Conservation (phyloP, 2,329 filamentous ascomycete species). For the Penicillium olsonii region DNA sequence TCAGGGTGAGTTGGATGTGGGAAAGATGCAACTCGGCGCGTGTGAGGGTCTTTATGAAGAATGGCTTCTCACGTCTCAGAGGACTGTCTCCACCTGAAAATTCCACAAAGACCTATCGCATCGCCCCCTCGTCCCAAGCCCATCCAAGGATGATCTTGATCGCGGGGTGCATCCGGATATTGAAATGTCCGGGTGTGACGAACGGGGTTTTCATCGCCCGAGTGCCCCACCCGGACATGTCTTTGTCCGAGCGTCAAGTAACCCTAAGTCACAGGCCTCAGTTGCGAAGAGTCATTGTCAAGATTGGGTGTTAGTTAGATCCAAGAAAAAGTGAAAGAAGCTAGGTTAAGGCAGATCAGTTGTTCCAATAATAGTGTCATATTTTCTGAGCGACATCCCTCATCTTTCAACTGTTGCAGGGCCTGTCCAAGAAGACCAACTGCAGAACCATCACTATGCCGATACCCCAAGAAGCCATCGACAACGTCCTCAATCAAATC, state of each 20-base stretch:
- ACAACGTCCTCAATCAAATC: constrained; percentile 2
- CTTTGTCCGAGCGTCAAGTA: constrained; percentile 14
- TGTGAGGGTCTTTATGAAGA: neutral
- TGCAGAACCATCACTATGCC: neutral
- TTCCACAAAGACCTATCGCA: neutral
- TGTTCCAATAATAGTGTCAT: too few species aligned
- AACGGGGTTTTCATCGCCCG: neutral
- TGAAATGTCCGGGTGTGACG: constrained; percentile 3
- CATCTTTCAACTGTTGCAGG: too few species aligned
- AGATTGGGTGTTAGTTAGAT: neutral
- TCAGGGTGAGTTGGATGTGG: neutral
- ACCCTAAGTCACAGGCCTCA: too few species aligned
- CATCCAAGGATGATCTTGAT: constrained; percentile 1
- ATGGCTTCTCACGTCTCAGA: neutral
- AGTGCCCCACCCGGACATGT: constrained; percentile 13
- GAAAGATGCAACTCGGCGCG: neutral
- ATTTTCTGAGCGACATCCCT: too few species aligned
- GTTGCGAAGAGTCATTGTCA: neutral
- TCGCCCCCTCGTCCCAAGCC: constrained; percentile 8
- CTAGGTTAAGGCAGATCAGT: too few species aligned
- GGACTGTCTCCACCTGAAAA: neutral
- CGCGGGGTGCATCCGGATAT: constrained; percentile 12
- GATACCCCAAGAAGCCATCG: constrained; percentile 6
- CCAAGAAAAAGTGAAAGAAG: neutral
- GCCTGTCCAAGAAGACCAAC: neutral